phyloP scores from a whole-genome alignment of 257 asterid genomes.

The Ilex aquifolium region DNA sequence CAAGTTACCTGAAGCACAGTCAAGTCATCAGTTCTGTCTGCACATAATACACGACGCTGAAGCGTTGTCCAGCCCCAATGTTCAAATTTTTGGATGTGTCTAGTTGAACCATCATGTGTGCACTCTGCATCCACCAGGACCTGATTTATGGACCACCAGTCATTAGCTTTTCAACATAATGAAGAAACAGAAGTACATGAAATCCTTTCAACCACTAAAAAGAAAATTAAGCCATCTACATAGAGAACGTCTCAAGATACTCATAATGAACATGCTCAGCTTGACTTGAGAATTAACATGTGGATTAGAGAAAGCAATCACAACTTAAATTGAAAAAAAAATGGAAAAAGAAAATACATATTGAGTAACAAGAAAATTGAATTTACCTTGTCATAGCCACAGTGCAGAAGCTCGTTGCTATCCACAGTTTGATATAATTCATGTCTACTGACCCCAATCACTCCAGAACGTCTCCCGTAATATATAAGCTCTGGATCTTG shows the following conservation, averaged over 20 bases:
- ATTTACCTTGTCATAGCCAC: slow-evolving; percentile 80
- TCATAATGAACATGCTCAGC: neutral
- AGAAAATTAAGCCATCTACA: neutral
- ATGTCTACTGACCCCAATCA: slow-evolving; percentile 60
- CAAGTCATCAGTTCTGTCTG: slow-evolving; percentile 76
- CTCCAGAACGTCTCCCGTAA: slow-evolving; percentile 74
- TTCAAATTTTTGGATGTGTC: slow-evolving; percentile 86
- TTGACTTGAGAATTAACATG: too few species aligned
- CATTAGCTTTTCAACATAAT: slow-evolving; percentile 10
- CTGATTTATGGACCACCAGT: slow-evolving; percentile 39
- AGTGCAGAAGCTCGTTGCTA: slow-evolving; percentile 30
- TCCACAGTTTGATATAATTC: slow-evolving; percentile 35
- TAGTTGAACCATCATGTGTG: slow-evolving; percentile 91
- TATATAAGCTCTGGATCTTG: slow-evolving; percentile 82
- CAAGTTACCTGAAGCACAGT: slow-evolving; percentile 56
- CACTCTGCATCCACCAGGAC: slow-evolving; percentile 98
- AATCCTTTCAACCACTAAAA: neutral
- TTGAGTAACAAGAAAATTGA: slow-evolving; percentile 4
- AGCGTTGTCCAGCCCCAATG: slow-evolving; percentile 99
- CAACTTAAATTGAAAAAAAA: neutral
- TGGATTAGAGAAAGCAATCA: neutral
- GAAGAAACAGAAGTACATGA: neutral
- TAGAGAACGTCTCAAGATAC: neutral
- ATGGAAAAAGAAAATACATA: neutral
- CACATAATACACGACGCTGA: slow-evolving; percentile 83